A percentile compares a stretch with the other conserved stretches of the same genome.
Evolutionary conservation across 1,139 yeast species (phyloP).

Genomic region (Debaryomycetaceae sp.): DNA sequence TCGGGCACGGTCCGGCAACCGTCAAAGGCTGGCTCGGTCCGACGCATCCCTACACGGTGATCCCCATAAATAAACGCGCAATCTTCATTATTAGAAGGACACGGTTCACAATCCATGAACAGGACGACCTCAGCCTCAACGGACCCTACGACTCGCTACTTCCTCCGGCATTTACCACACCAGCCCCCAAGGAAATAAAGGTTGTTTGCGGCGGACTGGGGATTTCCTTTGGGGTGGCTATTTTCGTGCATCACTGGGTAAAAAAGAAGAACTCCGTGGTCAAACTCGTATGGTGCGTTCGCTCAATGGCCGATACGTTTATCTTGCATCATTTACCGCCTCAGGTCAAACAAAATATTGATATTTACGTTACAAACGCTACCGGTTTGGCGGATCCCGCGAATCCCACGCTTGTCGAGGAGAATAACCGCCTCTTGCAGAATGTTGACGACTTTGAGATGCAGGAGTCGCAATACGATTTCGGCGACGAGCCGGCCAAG

Average conservation of each 20-base stretch:
- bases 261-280: conserved; percentile 2
- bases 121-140: conserved; percentile 10
- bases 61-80: conserved; percentile 7
- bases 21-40: conserved; percentile 18
- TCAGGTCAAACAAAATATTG: conserved; percentile 7
- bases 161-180: conserved; percentile 14
- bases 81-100: conserved; percentile 12
- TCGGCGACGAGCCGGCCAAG: conserved; percentile 1
- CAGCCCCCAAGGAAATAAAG: conserved; percentile 42
- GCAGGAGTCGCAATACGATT: conserved; percentile 4
- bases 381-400: not conserved
- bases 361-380: conserved; percentile 15
- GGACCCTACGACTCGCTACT: conserved; percentile 22
- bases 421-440: conserved; percentile 12
- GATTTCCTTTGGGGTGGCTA: conserved; percentile 62
- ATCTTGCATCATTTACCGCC: conserved; percentile 24
- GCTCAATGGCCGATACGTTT: conserved; percentile 30
- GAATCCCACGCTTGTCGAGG: conserved; percentile 6
- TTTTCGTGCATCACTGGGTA: conserved; percentile 27
- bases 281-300: conserved; percentile 42
- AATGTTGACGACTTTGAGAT: conserved; percentile 11
- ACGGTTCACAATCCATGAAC: conserved; percentile 6
- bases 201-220: conserved; percentile 86
- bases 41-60: conserved; percentile 31
- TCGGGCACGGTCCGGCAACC: conserved; percentile 10